These are phyloP conservation scores for Beauveria sp. DNA, from an alignment of 2,329 filamentous ascomycete species.

Conservation along the genomic window DNA sequence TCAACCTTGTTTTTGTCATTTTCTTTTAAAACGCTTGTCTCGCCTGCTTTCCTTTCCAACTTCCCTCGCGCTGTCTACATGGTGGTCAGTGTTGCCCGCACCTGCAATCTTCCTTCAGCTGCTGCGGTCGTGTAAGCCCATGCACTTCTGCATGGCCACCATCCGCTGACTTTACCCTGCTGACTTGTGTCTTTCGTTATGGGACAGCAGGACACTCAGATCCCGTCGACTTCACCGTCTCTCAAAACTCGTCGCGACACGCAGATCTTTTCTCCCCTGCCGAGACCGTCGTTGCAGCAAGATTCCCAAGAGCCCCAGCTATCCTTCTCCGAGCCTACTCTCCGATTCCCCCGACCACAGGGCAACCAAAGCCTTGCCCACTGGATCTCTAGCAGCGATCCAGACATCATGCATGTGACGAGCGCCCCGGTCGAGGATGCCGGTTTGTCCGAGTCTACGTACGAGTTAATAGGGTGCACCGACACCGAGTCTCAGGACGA, in stretches of 20 bases:
- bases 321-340: slow-evolving; percentile 39
- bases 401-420: slow-evolving; percentile 46
- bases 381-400: slow-evolving; percentile 52
- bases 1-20: background rate
- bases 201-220: slow-evolving; percentile 37
- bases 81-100: slow-evolving; percentile 16
- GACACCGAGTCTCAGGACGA: slow-evolving; percentile 48
- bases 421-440: slow-evolving; percentile 38
- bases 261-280: slow-evolving; percentile 18
- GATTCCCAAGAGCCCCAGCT: slow-evolving; percentile 15
- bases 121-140: background rate
- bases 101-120: background rate
- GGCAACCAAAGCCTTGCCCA: slow-evolving; percentile 49
- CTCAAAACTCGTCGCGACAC: slow-evolving; percentile 21
- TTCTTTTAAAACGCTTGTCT: background rate
- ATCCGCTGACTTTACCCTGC: background rate
- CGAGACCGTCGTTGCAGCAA: slow-evolving; percentile 18
- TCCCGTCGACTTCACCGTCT: slow-evolving; percentile 21
- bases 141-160: background rate
- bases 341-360: slow-evolving; percentile 50
- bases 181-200: slow-evolving; percentile 37
- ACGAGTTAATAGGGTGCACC: slow-evolving; percentile 46
- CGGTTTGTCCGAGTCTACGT: slow-evolving; percentile 48
- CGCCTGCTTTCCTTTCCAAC: background rate
- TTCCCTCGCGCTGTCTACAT: slow-evolving; percentile 13